Evolutionary conservation across 345 rosid genomes (phyloP).

Genomic region (Melaleuca alternifolia): DNA sequence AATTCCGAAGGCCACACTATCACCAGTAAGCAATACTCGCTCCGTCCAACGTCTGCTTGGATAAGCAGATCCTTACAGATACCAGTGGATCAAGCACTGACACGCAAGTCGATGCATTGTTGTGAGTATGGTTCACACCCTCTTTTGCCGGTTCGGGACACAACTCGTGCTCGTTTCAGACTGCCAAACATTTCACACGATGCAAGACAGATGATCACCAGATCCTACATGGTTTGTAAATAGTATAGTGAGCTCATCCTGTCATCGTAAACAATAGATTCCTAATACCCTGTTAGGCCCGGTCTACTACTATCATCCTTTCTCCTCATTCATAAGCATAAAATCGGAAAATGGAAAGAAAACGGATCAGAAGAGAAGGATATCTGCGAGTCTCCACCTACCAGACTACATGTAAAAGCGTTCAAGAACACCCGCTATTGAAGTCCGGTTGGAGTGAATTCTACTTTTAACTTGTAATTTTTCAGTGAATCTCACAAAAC

Average conservation of each 20-base stretch:
- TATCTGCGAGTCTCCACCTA: neutral
- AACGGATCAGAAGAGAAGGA: neutral
- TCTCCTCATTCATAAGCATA: neutral
- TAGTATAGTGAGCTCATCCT: neutral
- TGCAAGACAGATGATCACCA: neutral
- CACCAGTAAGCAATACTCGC: neutral
- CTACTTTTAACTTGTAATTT: neutral
- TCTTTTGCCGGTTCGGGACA: neutral
- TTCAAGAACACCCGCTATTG: neutral
- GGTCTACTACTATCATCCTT: too few species aligned
- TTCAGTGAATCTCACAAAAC: neutral
- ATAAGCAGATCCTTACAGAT: neutral
- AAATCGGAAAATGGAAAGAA: fast-evolving
- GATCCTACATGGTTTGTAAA: fast-evolving
- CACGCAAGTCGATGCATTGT: neutral
- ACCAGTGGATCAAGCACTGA: neutral
- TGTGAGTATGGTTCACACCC: neutral
- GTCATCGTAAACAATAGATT: neutral
- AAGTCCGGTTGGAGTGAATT: neutral
- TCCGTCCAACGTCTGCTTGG: neutral
- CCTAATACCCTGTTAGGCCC: neutral
- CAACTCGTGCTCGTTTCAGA: neutral
- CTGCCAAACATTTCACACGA: neutral
- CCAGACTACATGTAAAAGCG: neutral
- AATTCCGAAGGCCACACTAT: neutral